Base-by-base conservation (phyloP, 192 early-diverging fungal genomes). In the Coemansia sp. region DNA sequence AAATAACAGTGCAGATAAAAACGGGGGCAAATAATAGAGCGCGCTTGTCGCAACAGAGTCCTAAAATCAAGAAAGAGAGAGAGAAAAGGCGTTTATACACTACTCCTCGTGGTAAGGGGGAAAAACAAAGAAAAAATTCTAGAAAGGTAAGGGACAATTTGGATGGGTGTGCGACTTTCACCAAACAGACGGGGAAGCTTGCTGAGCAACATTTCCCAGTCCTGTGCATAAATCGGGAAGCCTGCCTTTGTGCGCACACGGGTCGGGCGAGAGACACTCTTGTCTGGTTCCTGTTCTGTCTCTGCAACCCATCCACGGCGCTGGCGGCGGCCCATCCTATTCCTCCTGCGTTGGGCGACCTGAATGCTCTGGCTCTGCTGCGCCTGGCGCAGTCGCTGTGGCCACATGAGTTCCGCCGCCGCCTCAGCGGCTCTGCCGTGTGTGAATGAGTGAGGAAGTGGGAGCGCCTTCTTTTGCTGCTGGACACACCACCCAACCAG, bases 401-500 rank as follows among this genome's bases (percentile, higher is more conserved):
- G 32, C 32, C 32, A 32, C 32, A 32, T 32, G 32, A 32, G 32
- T 32, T 32, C 32, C 32, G 59, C 32, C 59, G 38, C 26, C 19
- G 42, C 59, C 59, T 38, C 59, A 12, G 39, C 39, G 26, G 6
- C 37, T 23, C 39, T 39, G 65, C 44, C 16, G 37, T 59, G 19
- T 48, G 47, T 48, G 47, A 11, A 48, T n/a, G n/a, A 11, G 47
- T 15, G n/a, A 48, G 47, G 12, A 32, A 32, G 32, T 32, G 32
- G 32, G 32, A 32, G 32, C 32, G 32, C 32, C 32, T 32, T 32
- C 32, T 32, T 32, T 11, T 6, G 47, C 47, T n/a, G 47, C 47
- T 48, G 47, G 44, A 42, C 21, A 23, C 21, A 19, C 12, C 47
- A 38, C 64, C 54, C 50, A 23, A 48, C 47, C 65, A 45, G 44